A percentile compares a stretch with the other conserved stretches of the same genome.
phyloP scores from a whole-genome alignment of 768 basidiomycete species.

The Sarcodon aspratus region DNA sequence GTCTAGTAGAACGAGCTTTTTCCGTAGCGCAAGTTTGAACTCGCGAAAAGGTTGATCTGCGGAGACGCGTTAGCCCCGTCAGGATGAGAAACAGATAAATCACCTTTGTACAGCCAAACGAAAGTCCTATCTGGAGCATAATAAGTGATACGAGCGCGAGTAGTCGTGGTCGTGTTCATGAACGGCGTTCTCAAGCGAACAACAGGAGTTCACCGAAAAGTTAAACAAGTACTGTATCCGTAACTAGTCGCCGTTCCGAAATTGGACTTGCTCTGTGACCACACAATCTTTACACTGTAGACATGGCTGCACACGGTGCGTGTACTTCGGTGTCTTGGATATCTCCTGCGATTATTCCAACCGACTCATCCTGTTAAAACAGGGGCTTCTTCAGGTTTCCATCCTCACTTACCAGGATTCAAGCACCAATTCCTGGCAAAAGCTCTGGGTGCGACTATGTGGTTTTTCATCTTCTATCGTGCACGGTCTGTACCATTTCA shows the following conservation, averaged over 20 bases:
- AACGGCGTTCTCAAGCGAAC: neutral
- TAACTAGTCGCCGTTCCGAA: neutral
- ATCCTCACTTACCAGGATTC: conserved; percentile 77
- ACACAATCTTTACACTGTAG: conserved; percentile 7
- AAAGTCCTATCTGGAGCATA: neutral
- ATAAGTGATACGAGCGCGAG: conserved; percentile 6
- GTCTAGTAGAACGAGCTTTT: conserved; percentile 42
- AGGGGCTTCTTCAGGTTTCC: conserved; percentile 48
- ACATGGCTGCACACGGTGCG: conserved; percentile 18
- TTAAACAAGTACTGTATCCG: neutral
- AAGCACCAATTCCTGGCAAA: conserved; percentile 73
- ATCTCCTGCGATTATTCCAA: neutral
- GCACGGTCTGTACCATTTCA: conserved; percentile 51
- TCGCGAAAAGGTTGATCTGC: conserved; percentile 53
- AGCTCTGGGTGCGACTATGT: conserved; percentile 86
- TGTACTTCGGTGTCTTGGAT: neutral
- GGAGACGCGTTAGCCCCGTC: neutral
- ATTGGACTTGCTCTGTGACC: conserved; percentile 5
- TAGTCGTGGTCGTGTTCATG: conserved; percentile 10
- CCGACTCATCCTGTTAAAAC: neutral
- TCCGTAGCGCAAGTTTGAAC: conserved; percentile 43
- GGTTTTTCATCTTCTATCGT: conserved; percentile 98
- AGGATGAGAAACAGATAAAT: neutral
- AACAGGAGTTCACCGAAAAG: neutral
- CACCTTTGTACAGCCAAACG: neutral